These are phyloP conservation scores for Lentinus tigrinus DNA, from an alignment of 768 basidiomycete species.

Conservation along the genomic window DNA sequence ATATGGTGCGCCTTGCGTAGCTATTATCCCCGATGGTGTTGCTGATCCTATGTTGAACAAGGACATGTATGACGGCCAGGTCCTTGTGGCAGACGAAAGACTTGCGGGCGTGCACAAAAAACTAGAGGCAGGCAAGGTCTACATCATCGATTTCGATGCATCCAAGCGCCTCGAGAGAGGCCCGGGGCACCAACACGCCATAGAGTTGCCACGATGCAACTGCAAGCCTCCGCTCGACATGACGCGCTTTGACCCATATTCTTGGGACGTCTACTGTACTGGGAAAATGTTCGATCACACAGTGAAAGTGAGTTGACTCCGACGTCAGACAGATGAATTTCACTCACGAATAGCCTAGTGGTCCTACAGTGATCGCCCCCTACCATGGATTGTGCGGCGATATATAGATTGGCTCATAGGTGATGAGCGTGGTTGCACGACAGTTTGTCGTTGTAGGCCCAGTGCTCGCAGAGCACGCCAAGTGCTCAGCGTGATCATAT, in stretches of 20 bases:
- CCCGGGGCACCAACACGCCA: not conserved
- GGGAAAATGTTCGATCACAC: not conserved
- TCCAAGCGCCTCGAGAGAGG: not conserved
- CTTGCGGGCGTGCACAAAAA: not conserved
- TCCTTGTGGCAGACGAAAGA: too few relatives aligned
- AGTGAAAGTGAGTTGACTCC: not conserved
- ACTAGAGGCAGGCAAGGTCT: not conserved
- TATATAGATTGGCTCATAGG: not conserved
- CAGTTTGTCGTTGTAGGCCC: not conserved
- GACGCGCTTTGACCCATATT: conserved; percentile 7
- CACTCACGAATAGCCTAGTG: not conserved
- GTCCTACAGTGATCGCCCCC: not conserved
- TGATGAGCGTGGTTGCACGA: not conserved
- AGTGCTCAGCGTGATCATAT: not conserved
- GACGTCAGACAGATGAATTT: too few relatives aligned
- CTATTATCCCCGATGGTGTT: too few relatives aligned
- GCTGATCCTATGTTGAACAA: too few relatives aligned
- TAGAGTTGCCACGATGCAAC: not conserved
- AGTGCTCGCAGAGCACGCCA: not conserved
- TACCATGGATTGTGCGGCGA: not conserved
- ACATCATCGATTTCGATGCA: conserved; percentile 10
- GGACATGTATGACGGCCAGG: too few relatives aligned
- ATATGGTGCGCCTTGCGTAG: too few relatives aligned
- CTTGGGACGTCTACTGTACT: conserved; percentile 8
- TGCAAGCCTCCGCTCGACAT: not conserved